Evolutionary conservation across 2,329 filamentous ascomycete species (phyloP).

Genomic region (Eutypa lata): DNA sequence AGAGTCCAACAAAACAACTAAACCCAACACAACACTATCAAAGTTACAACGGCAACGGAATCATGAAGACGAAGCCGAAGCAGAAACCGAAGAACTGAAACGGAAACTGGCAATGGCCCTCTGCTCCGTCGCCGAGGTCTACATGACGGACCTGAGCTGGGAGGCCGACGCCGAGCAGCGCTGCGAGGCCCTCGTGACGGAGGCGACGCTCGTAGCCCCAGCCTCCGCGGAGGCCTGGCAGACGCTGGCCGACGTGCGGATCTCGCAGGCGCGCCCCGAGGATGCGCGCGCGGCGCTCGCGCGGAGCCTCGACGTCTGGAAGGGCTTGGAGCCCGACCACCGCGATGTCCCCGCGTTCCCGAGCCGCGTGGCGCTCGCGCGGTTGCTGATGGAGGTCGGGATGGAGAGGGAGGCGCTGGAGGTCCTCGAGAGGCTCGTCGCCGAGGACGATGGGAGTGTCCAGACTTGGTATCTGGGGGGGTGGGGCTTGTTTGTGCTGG

Average conservation of each 20-base stretch:
- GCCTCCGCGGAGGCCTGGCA: conserved; percentile 86
- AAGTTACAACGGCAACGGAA: conserved; percentile 2
- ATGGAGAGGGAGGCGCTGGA: conserved; percentile 82
- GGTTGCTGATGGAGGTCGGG: conserved; percentile 85
- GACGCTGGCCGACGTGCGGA: conserved; percentile 88
- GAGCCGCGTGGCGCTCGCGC: conserved; percentile 75
- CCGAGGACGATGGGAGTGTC: conserved; percentile 89
- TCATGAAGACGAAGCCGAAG: conserved; percentile 30
- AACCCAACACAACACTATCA: background rate
- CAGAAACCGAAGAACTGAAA: conserved; percentile 63
- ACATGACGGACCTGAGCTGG: conserved; percentile 97
- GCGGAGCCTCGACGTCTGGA: conserved; percentile 81
- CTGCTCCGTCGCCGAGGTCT: conserved; percentile 92
- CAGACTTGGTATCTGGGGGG: conserved; percentile 97
- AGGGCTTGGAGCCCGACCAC: conserved; percentile 69
- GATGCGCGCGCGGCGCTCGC: conserved; percentile 78
- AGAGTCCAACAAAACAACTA: conserved; percentile 37
- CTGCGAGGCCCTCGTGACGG: conserved; percentile 85
- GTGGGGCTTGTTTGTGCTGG: conserved; percentile 82
- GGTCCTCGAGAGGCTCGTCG: conserved; percentile 78
- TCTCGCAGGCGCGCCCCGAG: conserved; percentile 76
- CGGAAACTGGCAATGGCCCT: conserved; percentile 84
- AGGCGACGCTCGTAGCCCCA: conserved; percentile 83
- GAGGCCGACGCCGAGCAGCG: conserved; percentile 84
- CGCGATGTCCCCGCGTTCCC: conserved; percentile 79